Evolutionary conservation across 139 green algal species (phyloP).

Genomic region (Tetradesmus lagerheimii): DNA sequence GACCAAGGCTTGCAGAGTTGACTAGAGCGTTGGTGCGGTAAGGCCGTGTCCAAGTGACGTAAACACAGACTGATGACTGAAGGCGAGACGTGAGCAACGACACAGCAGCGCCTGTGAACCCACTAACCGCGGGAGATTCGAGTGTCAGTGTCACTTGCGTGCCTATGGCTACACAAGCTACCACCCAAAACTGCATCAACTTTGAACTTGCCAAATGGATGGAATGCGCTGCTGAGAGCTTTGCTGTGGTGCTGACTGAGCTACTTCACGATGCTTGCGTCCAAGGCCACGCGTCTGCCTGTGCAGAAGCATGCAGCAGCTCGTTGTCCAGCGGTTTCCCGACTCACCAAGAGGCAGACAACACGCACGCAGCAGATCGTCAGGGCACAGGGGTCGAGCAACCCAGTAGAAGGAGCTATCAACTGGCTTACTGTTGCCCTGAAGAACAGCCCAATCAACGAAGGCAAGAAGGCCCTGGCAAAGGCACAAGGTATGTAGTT

Average conservation of each 20-base stretch:
- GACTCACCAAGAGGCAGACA: neutral
- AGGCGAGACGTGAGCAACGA: no score
- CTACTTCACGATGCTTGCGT: neutral
- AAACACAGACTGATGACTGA: no score
- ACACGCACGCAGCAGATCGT: neutral
- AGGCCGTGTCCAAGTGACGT: no score
- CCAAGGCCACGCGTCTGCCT: neutral
- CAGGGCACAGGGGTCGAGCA: neutral
- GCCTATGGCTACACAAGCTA: neutral
- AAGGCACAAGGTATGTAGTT: neutral
- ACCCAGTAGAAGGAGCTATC: constrained; percentile 30
- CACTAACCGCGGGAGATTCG: neutral
- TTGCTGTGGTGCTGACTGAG: neutral
- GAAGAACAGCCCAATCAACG: constrained; percentile 45
- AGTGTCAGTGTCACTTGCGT: neutral
- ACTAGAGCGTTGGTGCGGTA: no score
- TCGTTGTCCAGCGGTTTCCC: neutral
- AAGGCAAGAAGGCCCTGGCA: constrained; percentile 41
- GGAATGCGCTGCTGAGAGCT: neutral
- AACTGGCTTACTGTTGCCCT: constrained; percentile 30
- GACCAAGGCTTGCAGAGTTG: no score
- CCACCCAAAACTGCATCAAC: neutral
- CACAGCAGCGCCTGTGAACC: neutral
- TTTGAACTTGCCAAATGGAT: neutral
- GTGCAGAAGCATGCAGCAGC: neutral